These are phyloP conservation scores for Tuber umbilicatum DNA, from an alignment of 495 filamentous ascomycete species.

Conservation along the genomic window DNA sequence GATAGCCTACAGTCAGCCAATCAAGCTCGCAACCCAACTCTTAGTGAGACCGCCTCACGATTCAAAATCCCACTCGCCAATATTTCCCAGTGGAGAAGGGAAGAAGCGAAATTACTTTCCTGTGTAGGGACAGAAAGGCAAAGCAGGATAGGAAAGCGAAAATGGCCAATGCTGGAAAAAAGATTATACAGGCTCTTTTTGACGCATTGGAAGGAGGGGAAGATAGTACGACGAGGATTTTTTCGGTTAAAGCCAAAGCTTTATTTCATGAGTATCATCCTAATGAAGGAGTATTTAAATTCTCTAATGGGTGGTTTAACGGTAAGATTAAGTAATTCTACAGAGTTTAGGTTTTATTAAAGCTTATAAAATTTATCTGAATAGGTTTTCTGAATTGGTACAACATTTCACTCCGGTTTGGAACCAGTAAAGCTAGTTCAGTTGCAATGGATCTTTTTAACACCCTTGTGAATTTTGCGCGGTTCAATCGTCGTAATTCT, in stretches of 20 bases:
- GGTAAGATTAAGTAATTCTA: neutral
- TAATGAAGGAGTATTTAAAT: neutral
- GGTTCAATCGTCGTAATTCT: neutral
- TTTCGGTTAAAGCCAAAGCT: neutral
- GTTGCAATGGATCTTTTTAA: neutral
- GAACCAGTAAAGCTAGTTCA: neutral
- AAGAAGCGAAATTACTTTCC: fast-evolving
- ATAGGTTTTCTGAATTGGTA: neutral
- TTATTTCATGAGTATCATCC: neutral
- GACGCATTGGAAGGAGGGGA: neutral
- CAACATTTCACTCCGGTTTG: neutral
- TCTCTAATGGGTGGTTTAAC: neutral
- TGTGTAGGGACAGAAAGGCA: neutral
- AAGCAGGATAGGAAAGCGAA: neutral
- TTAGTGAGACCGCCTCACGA: fast-evolving
- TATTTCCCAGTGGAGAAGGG: neutral
- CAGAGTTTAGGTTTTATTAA: too few relatives aligned
- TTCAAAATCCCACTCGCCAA: neutral
- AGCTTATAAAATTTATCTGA: neutral
- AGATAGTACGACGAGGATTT: neutral
- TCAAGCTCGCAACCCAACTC: neutral
- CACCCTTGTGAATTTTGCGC: neutral
- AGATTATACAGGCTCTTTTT: neutral
- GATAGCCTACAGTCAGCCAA: neutral
- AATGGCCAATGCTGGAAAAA: neutral